These are phyloP conservation scores for Erythrophleum ivorense DNA, from an alignment of 331 rosid species.

Conservation along the genomic window DNA sequence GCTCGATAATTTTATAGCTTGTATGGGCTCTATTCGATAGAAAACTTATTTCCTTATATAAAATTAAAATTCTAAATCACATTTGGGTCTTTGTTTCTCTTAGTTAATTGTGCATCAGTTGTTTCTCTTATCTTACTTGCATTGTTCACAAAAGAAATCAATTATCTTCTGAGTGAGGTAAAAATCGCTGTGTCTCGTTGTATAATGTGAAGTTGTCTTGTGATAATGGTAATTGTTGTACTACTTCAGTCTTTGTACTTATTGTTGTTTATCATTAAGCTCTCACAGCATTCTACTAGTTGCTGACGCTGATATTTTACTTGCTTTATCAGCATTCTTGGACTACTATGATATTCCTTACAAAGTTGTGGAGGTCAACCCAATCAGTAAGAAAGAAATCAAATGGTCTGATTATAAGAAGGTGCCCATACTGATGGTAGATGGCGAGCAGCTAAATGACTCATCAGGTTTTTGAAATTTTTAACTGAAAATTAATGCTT, in stretches of 20 bases:
- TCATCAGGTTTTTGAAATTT: constrained; percentile 74
- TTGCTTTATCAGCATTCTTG: constrained; percentile 73
- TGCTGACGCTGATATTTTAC: constrained; percentile 31
- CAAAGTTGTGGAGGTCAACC: constrained; percentile 93
- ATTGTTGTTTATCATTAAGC: constrained; percentile 7
- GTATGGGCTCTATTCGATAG: neutral
- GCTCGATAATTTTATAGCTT: neutral
- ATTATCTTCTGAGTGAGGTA: constrained; percentile 19
- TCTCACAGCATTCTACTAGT: constrained; percentile 21
- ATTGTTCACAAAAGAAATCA: constrained; percentile 6
- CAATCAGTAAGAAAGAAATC: constrained; percentile 93
- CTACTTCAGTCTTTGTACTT: neutral
- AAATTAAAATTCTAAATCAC: neutral
- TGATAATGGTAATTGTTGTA: neutral
- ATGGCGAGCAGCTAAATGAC: constrained; percentile 88
- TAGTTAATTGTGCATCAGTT: neutral
- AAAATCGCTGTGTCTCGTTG: neutral
- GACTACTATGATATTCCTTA: constrained; percentile 92
- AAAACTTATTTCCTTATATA: neutral
- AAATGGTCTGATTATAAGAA: constrained; percentile 95
- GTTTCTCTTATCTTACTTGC: neutral
- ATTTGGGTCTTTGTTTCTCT: neutral
- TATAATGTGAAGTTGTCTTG: constrained; percentile 10
- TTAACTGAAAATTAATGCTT: constrained; percentile 12
- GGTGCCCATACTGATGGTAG: constrained; percentile 92